A percentile compares a stretch with the other conserved stretches of the same genome.
Conservation (phyloP, 2,329 filamentous ascomycete genomes). For the Curvularia lunata region DNA sequence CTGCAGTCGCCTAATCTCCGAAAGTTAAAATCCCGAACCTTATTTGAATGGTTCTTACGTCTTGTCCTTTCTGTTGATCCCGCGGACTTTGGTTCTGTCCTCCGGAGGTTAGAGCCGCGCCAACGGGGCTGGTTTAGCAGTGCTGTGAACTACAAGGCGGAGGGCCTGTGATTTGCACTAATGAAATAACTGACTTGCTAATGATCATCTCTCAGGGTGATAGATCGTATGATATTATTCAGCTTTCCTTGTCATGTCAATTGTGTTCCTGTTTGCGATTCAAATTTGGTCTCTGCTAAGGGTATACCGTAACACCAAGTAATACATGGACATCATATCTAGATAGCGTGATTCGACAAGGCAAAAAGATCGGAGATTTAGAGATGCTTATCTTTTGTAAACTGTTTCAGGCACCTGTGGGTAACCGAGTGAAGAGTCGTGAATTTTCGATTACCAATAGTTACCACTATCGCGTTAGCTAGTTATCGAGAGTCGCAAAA, state of each 20-base stretch:
- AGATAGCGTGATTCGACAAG: too few species aligned
- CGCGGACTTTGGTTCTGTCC: constrained; percentile 25
- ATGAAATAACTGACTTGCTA: constrained; percentile 25
- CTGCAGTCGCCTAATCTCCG: constrained; percentile 7
- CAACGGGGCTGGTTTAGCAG: constrained; percentile 9
- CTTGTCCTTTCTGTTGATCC: constrained; percentile 56
- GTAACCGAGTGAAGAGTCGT: not conserved
- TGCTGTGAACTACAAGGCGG: not conserved
- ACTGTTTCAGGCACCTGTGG: too few species aligned
- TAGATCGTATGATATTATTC: constrained; percentile 25
- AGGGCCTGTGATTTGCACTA: constrained; percentile 14
- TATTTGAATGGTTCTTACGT: constrained; percentile 28
- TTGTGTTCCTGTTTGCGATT: not conserved
- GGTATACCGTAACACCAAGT: not conserved
- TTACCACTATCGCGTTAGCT: not conserved
- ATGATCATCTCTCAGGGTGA: constrained; percentile 21
- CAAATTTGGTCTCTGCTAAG: not conserved
- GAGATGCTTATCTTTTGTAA: too few species aligned
- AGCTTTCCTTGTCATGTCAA: constrained; percentile 5
- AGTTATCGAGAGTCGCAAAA: constrained; percentile 5
- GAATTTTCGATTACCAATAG: not conserved
- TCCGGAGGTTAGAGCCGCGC: constrained; percentile 20
- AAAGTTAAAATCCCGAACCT: constrained; percentile 56
- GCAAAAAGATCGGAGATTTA: not conserved
- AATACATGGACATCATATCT: constrained; percentile 6